Conservation (phyloP, 345 rosid species). For the Aquilaria malaccensis region DNA sequence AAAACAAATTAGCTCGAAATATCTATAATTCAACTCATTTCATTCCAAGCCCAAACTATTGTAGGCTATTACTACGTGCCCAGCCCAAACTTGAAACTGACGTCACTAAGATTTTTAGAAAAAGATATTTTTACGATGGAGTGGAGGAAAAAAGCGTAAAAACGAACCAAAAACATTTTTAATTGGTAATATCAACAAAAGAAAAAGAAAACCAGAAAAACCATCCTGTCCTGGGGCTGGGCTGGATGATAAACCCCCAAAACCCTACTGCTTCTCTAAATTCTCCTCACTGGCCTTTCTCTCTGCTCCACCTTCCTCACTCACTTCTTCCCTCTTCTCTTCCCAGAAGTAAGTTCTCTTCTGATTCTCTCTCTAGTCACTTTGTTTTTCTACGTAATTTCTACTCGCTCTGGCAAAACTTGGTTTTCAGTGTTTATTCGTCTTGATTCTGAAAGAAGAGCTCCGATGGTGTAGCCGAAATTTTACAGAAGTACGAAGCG, state of each 20-base stretch:
- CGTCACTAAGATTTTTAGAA: neutral
- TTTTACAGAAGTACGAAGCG: neutral
- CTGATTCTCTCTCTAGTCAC: neutral
- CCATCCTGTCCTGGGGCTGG: neutral
- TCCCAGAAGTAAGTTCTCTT: conserved; percentile 11
- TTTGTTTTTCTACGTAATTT: conserved; percentile 14
- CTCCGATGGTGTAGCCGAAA: neutral
- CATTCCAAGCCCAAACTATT: too few species aligned
- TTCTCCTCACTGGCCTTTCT: conserved; percentile 5
- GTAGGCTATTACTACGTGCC: too few species aligned
- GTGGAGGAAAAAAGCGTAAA: neutral
- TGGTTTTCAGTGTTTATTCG: neutral
- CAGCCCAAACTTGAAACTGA: too few species aligned
- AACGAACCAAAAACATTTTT: conserved; percentile 7
- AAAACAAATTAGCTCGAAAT: too few species aligned
- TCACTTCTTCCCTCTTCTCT: conserved; percentile 5
- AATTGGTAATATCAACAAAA: neutral
- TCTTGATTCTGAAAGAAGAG: conserved; percentile 1
- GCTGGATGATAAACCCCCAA: conserved; percentile 51
- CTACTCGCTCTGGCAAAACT: conserved; percentile 1
- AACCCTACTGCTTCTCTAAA: conserved; percentile 31
- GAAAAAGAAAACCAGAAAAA: neutral
- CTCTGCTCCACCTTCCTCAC: conserved; percentile 13
- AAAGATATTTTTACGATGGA: conserved; percentile 2
- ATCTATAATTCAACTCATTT: too few species aligned